Conservation (phyloP, 1,284 basidiomycete species). For the Trametes versicolor region DNA sequence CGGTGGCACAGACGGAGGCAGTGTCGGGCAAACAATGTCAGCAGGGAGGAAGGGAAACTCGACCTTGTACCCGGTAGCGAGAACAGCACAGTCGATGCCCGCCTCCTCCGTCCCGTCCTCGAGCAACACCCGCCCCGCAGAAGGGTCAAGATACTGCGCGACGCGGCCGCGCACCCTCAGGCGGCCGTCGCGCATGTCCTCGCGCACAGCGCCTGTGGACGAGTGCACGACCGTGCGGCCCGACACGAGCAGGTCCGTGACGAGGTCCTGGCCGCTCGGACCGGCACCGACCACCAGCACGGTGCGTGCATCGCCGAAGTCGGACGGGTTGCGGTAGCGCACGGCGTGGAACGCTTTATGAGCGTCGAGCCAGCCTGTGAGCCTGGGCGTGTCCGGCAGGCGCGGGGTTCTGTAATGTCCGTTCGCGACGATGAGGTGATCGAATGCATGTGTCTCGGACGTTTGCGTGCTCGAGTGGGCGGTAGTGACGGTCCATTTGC, state of each 20-base stretch:
- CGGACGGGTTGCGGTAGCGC: slow-evolving; percentile 68
- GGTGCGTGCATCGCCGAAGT: slow-evolving; percentile 50
- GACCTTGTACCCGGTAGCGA: slow-evolving; percentile 80
- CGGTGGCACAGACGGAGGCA: slow-evolving; percentile 55
- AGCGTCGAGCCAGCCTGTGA: slow-evolving; percentile 62
- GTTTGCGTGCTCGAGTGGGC: neutral
- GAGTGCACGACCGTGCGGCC: slow-evolving; percentile 66
- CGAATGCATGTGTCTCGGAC: slow-evolving; percentile 54
- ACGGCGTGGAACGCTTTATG: slow-evolving; percentile 68
- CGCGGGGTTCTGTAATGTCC: slow-evolving; percentile 76
- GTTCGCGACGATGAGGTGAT: slow-evolving; percentile 75
- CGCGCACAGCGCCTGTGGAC: slow-evolving; percentile 47
- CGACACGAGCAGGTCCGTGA: slow-evolving; percentile 59
- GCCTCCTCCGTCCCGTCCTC: slow-evolving; percentile 65
- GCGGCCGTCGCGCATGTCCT: slow-evolving; percentile 45
- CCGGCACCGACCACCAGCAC: slow-evolving; percentile 78
- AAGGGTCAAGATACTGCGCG: slow-evolving; percentile 49
- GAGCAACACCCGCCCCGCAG: slow-evolving; percentile 61
- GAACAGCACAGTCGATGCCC: slow-evolving; percentile 66
- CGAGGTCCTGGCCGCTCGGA: slow-evolving; percentile 74
- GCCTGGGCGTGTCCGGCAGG: slow-evolving; percentile 65
- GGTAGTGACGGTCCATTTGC: slow-evolving; percentile 56
- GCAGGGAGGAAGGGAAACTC: slow-evolving; percentile 68
- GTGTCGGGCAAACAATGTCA: slow-evolving; percentile 43
- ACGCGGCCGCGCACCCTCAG: slow-evolving; percentile 57